Evolutionary conservation across 176 grass and related monocot species (phyloP).

Genomic region (Areca catechu): DNA sequence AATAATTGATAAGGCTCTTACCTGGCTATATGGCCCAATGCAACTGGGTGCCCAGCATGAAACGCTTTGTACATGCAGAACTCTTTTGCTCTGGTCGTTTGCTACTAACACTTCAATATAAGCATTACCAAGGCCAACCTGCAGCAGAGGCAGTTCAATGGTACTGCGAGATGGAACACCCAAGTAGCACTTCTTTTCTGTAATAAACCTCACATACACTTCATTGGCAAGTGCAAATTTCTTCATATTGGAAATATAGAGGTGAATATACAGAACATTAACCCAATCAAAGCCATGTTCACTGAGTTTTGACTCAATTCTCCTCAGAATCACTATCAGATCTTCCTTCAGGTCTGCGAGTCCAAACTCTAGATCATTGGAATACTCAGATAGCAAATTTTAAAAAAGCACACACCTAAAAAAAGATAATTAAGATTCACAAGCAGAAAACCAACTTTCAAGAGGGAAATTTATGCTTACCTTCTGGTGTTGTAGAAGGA

Average conservation of each 20-base stretch:
- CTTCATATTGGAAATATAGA: constrained; percentile 93
- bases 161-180: constrained; percentile 94
- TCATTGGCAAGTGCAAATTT: constrained; percentile 77
- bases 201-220: constrained; percentile 87
- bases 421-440: no score
- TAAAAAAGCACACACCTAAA: no score
- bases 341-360: constrained; percentile 56
- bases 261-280: constrained; percentile 88
- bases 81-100: constrained; percentile 62
- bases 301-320: constrained; percentile 64
- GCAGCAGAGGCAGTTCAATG: constrained; percentile 64
- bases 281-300: constrained; percentile 67
- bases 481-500: constrained; percentile 38
- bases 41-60: constrained; percentile 99
- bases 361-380: not conserved
- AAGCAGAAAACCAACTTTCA: no score
- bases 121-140: constrained; percentile 50
- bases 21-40: constrained; percentile 98
- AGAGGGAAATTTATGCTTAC: constrained; percentile 6
- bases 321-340: constrained; percentile 56
- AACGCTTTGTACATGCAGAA: constrained; percentile 98
- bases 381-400: no score
- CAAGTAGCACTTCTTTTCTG: constrained; percentile 64
- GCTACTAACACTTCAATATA: constrained; percentile 81
- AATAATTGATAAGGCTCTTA: constrained; percentile 6